These are phyloP conservation scores for Pouteria campechiana DNA, from an alignment of 179 eudicot species.

Conservation along the genomic window DNA sequence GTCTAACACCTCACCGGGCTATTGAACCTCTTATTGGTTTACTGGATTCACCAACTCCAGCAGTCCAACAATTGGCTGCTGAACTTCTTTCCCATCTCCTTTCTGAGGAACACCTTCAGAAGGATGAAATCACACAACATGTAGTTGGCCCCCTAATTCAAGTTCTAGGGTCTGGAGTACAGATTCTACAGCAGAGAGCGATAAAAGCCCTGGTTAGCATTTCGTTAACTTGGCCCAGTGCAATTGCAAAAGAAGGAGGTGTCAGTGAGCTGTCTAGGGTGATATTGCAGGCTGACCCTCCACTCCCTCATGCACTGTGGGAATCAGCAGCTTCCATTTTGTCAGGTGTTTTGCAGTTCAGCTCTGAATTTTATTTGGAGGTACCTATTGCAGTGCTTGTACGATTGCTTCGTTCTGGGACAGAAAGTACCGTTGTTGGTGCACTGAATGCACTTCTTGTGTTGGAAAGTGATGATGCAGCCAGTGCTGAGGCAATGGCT, in stretches of 20 bases:
- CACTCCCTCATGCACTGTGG: conserved; percentile 89
- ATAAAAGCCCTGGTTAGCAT: conserved; percentile 77
- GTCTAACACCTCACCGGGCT: conserved; percentile 69
- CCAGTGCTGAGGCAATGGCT: conserved; percentile 94
- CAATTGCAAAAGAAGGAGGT: conserved; percentile 94
- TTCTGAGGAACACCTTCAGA: conserved; percentile 76
- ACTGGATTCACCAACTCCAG: conserved; percentile 65
- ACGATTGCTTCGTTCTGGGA: conserved; percentile 79
- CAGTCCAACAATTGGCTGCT: conserved; percentile 86
- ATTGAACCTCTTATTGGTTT: conserved; percentile 78
- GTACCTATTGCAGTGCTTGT: conserved; percentile 93
- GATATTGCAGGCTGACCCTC: conserved; percentile 71
- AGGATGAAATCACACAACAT: conserved; percentile 63
- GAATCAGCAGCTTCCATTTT: conserved; percentile 90
- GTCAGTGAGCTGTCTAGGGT: conserved; percentile 82
- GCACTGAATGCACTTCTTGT: conserved; percentile 94
- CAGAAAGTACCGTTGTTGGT: conserved; percentile 72
- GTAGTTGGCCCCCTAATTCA: conserved; percentile 82
- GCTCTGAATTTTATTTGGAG: conserved; percentile 91
- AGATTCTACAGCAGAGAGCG: conserved; percentile 81
- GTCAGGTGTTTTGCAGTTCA: conserved; percentile 81
- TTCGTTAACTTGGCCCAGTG: conserved; percentile 82
- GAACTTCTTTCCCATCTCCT: conserved; percentile 94
- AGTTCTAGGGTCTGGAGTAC: conserved; percentile 73
- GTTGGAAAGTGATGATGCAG: conserved; percentile 83